Evolutionary conservation across 805 yeast species (phyloP).

Genomic region (Starmerella davenportii): DNA sequence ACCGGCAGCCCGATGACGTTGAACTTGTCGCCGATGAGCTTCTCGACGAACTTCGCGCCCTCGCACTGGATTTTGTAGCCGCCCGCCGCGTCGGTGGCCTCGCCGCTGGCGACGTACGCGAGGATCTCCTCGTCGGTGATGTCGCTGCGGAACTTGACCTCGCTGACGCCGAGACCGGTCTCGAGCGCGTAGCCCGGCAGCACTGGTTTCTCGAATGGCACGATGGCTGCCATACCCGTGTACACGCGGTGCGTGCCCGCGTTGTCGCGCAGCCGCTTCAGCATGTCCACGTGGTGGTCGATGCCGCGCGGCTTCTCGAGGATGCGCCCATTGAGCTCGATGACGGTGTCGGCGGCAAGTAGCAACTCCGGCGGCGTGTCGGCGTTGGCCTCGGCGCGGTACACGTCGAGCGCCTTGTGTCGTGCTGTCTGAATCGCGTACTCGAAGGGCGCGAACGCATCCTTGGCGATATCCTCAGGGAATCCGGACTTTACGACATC

Average conservation of each 20-base stretch:
- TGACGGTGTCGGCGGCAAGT: constrained; percentile 61
- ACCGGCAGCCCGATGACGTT: constrained; percentile 83
- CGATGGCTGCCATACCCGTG: constrained; percentile 37
- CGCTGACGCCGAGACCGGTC: constrained; percentile 28
- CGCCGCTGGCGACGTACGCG: constrained; percentile 48
- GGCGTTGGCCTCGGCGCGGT: constrained; percentile 23
- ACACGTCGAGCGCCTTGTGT: constrained; percentile 48
- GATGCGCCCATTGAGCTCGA: constrained; percentile 40
- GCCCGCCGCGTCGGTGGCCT: constrained; percentile 75
- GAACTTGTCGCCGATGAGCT: constrained; percentile 60
- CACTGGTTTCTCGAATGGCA: constrained; percentile 27
- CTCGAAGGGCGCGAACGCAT: constrained; percentile 29
- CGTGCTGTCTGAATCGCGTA: constrained; percentile 59
- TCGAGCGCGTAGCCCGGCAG: constrained; percentile 27
- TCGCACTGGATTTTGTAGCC: constrained; percentile 72
- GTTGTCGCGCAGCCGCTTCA: constrained; percentile 32
- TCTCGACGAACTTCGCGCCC: constrained; percentile 37
- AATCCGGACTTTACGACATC: constrained; percentile 46
- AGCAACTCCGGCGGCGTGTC: constrained; percentile 22
- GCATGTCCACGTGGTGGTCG: constrained; percentile 32
- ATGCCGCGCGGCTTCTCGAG: constrained; percentile 64
- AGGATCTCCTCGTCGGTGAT: constrained; percentile 39
- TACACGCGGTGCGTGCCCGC: constrained; percentile 31
- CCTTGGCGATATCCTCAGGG: constrained; percentile 56
- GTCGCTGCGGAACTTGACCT: constrained; percentile 23